Evolutionary conservation across 805 yeast genomes (phyloP), one percentile per base, ranked within the genome.

Genomic region (Candida manassasensis): DNA sequence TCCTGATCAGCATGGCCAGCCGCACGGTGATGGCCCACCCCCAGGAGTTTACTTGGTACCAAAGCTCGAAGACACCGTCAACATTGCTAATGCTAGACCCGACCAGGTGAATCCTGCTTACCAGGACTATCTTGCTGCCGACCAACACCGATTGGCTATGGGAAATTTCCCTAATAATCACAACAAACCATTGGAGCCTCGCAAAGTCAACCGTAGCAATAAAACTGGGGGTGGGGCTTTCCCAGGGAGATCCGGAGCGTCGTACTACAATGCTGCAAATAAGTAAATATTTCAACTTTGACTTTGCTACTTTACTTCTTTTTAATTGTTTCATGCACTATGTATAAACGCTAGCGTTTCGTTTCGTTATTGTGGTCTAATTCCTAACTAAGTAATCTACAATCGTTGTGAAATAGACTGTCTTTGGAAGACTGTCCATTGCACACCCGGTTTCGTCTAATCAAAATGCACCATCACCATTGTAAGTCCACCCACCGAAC

Each of bases 401-500:
- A n/a, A n/a, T n/a, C n/a, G n/a, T n/a, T n/a, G n/a, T n/a, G n/a
- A n/a, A n/a, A n/a, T n/a, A n/a, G n/a, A n/a, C n/a, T n/a, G n/a
- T n/a, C n/a, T n/a, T n/a, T n/a, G n/a, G n/a, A n/a, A n/a, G n/a
- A n/a, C n/a, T n/a, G n/a, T n/a, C n/a, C n/a, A n/a, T n/a, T 17
- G 17, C 18, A 22, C n/a, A n/a, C n/a, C n/a, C n/a, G n/a, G n/a
- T n/a, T n/a, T n/a, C n/a, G n/a, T 29, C 34, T 32, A 19, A n/a
- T 19, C 39, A 43, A 29, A 57, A 48, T 14, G 58, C 55, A 12
- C 50, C 61, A 32, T 72, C 80, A 2, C 93, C 94, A 32, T 81
- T 85, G 59, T 89, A 90, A 2, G 97, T 90, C 98, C 98, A 93
- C 5, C 98, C 97, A 31, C 96, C 97, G 69, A 93, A 93, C 63